Conservation (phyloP, 257 asterid genomes). For the Handroanthus guayacan region DNA sequence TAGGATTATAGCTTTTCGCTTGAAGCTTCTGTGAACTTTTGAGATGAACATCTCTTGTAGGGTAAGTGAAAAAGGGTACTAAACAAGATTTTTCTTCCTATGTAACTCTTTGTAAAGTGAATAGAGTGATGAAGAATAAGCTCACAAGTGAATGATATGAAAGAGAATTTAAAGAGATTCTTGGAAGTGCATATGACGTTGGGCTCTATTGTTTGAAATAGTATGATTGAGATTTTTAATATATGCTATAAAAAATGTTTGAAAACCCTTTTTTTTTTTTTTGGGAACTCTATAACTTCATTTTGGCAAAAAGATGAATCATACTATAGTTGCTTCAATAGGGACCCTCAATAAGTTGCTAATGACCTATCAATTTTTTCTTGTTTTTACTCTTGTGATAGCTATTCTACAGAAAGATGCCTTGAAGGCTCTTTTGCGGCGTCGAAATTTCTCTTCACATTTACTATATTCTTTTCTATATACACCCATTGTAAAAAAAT, state of each 20-base stretch:
- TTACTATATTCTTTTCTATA: conserved; percentile 1
- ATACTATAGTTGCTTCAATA: not conserved
- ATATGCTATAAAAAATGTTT: too few species aligned
- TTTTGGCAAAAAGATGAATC: conserved; percentile 35
- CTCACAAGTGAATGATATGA: conserved; percentile 13
- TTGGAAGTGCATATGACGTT: conserved; percentile 21
- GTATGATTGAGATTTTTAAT: not conserved
- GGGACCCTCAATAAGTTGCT: conserved; percentile 23
- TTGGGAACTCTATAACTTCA: not conserved
- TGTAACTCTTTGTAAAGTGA: conserved; percentile 3
- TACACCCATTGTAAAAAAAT: not conserved
- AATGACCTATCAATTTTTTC: conserved; percentile 35
- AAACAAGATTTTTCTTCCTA: not conserved
- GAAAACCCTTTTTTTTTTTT: too few species aligned
- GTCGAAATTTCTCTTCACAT: conserved; percentile 19
- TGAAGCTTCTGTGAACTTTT: conserved; percentile 38
- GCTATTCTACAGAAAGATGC: conserved; percentile 31
- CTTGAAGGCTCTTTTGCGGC: conserved; percentile 24
- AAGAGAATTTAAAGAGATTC: conserved; percentile 47
- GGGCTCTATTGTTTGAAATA: conserved; percentile 6
- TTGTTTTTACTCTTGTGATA: conserved; percentile 37
- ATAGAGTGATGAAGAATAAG: conserved; percentile 23
- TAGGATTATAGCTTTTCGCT: conserved; percentile 46
- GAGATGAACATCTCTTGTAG: conserved; percentile 40
- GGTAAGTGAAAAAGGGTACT: not conserved